These are phyloP conservation scores for Sporothrix curviconia DNA, from an alignment of 2,329 filamentous ascomycete genomes.

Conservation along the genomic window DNA sequence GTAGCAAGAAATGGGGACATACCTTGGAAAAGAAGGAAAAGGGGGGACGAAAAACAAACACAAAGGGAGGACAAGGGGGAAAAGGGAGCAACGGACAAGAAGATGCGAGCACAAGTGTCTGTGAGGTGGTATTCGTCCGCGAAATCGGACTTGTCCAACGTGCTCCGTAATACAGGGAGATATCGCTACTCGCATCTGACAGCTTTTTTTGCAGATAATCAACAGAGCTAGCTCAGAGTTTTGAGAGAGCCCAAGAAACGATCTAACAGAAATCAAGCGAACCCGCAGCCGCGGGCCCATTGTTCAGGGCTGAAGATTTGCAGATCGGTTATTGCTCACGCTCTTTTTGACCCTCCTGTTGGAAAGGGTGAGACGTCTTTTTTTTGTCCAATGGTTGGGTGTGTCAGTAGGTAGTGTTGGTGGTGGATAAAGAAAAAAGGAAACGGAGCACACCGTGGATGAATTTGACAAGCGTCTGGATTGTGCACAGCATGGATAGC, in stretches of 20 bases:
- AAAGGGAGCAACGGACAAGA: no score
- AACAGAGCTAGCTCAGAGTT: neutral
- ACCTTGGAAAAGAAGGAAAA: neutral
- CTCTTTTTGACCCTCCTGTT: neutral
- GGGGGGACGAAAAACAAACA: neutral
- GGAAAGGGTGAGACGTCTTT: neutral
- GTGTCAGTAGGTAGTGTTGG: no score
- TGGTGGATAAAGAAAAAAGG: no score
- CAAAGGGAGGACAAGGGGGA: neutral
- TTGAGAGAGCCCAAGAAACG: no score
- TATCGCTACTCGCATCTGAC: no score
- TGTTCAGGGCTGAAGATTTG: conserved; percentile 11
- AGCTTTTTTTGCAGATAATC: no score
- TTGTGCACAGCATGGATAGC: no score
- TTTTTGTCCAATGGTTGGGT: no score
- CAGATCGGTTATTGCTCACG: conserved; percentile 5
- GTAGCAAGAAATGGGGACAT: neutral
- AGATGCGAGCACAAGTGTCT: no score
- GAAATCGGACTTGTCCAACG: neutral
- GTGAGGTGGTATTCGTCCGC: neutral
- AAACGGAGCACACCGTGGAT: no score
- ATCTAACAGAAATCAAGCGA: neutral
- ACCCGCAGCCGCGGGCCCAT: neutral
- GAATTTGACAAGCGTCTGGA: neutral
- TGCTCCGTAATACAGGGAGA: no score